Conservation (phyloP, 208 protist species). For the Trypanosoma congolense region DNA sequence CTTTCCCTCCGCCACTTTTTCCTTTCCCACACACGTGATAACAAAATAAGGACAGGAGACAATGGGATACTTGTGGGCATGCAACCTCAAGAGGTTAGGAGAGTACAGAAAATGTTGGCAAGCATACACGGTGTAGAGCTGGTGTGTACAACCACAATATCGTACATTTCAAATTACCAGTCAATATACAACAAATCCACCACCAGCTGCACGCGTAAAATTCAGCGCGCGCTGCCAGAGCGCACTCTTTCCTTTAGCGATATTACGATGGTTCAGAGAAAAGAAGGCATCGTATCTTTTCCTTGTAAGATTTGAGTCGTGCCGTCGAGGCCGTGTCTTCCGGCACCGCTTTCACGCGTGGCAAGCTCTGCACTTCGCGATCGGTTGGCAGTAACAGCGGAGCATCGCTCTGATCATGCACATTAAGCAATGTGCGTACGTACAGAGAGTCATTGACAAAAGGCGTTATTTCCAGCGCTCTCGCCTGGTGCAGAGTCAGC, state of each 20-base stretch:
- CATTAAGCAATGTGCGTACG: slow-evolving; percentile 30
- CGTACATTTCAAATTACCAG: no score
- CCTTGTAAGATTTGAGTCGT: not conserved
- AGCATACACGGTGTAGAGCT: no score
- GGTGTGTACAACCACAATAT: no score
- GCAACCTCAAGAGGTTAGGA: no score
- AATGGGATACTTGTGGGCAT: no score
- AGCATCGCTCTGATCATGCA: slow-evolving; percentile 27
- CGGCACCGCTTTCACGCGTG: not conserved
- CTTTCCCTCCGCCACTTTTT: not conserved
- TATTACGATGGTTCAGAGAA: not conserved
- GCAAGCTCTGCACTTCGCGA: not conserved
- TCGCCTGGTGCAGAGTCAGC: slow-evolving; percentile 20
- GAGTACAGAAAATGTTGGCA: no score
- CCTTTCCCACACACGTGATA: not conserved
- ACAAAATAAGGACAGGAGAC: no score
- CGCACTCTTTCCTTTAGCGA: not conserved
- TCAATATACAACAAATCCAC: no score
- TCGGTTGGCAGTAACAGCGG: slow-evolving; percentile 10
- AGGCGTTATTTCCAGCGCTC: slow-evolving; percentile 43
- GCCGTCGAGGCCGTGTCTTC: not conserved
- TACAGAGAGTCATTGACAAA: slow-evolving; percentile 27
- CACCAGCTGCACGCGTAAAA: no score
- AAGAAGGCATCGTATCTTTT: not conserved
- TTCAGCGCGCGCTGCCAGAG: not conserved